Conservation (phyloP, 1,139 yeast genomes). For the Zygoascus hellenicus region DNA sequence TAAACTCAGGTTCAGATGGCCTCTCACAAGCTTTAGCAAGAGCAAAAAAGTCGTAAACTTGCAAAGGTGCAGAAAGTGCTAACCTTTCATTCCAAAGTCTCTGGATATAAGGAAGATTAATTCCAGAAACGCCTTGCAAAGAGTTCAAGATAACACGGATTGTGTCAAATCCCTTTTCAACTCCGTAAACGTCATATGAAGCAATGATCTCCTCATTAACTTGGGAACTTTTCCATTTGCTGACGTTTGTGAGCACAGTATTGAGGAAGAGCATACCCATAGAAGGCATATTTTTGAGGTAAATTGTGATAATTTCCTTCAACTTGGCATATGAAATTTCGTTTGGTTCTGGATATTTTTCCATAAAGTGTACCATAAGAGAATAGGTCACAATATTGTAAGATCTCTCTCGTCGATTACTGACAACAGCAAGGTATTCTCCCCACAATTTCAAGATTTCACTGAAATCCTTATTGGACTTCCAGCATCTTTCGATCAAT, state of each 20-base stretch:
- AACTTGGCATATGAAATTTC: constrained; percentile 54
- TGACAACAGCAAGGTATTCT: constrained; percentile 50
- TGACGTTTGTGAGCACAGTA: constrained; percentile 63
- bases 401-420: constrained; percentile 46
- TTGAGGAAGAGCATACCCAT: constrained; percentile 72
- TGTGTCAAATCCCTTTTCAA: constrained; percentile 63
- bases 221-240: constrained; percentile 58
- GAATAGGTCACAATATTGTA: constrained; percentile 65
- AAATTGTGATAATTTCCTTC: constrained; percentile 51
- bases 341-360: constrained; percentile 49
- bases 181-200: constrained; percentile 54
- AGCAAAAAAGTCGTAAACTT: constrained; percentile 87
- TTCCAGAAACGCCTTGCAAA: constrained; percentile 53
- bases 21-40: constrained; percentile 36
- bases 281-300: constrained; percentile 51
- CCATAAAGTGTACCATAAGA: constrained; percentile 63
- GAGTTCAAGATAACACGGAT: constrained; percentile 74
- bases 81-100: constrained; percentile 58
- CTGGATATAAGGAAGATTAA: constrained; percentile 47
- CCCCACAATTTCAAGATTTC: constrained; percentile 60
- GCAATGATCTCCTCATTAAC: constrained; percentile 61
- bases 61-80: constrained; percentile 38
- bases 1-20: constrained; percentile 11
- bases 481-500: constrained; percentile 59
- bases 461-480: constrained; percentile 49